Percentiles rank a stretch among this genome's conserved stretches.
These are phyloP conservation scores for Heracleum sosnowskyi DNA, from an alignment of 129 eudicot genomes.

Conservation along the genomic window DNA sequence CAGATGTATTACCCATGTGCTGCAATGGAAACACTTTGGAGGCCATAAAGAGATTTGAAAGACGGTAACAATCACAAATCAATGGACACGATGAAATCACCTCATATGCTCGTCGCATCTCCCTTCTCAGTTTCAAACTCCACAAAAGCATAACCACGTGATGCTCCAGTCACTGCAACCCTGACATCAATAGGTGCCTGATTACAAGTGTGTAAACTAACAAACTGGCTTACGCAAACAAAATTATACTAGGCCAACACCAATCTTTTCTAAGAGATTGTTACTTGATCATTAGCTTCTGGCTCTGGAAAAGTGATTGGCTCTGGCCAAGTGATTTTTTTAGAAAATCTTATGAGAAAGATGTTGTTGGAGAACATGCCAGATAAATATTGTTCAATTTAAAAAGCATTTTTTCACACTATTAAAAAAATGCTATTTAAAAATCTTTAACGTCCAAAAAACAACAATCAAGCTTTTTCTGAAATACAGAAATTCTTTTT, in stretches of 20 bases:
- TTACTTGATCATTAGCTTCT: neutral
- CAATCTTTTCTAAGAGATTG: neutral
- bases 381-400: neutral
- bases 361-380: neutral
- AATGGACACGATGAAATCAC: conserved; percentile 20
- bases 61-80: neutral
- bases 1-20: neutral
- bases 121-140: conserved; percentile 82
- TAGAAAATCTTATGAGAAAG: neutral
- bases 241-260: neutral
- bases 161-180: conserved; percentile 88
- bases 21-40: neutral
- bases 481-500: neutral
- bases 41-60: neutral
- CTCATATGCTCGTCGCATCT: conserved; percentile 90
- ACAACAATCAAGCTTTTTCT: neutral
- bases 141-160: conserved; percentile 88
- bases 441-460: neutral
- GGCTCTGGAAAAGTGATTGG: neutral
- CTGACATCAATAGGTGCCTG: conserved; percentile 7
- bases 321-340: neutral
- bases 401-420: neutral
- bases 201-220: neutral
- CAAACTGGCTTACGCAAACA: neutral
- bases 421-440: neutral